Evolutionary conservation across 176 grass and related monocot genomes (phyloP).

Genomic region (Oryza meyeriana): DNA sequence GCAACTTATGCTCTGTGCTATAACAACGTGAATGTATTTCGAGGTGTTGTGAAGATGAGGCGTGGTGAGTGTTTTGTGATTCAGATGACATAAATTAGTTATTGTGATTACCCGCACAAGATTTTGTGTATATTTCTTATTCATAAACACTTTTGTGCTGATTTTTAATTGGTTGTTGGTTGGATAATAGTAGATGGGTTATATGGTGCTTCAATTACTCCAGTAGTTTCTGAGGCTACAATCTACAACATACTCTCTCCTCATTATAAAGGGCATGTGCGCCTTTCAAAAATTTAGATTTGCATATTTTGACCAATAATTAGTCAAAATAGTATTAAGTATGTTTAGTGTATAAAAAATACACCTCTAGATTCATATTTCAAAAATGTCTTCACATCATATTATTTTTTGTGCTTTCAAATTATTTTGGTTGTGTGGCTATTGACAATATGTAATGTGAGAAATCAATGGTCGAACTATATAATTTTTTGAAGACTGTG

Average conservation of each 20-base stretch:
- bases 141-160: not conserved
- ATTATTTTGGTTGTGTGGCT: too few species aligned
- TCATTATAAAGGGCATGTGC: not conserved
- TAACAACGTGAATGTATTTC: slow-evolving; percentile 63
- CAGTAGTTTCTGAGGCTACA: not conserved
- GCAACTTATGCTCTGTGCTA: slow-evolving; percentile 67
- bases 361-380: too few species aligned
- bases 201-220: not conserved
- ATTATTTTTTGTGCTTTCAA: too few species aligned
- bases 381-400: too few species aligned
- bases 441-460: too few species aligned
- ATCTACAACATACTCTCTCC: not conserved
- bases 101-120: not conserved
- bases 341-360: too few species aligned
- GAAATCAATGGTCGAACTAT: too few species aligned
- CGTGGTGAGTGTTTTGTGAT: slow-evolving; percentile 49
- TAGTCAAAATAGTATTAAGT: too few species aligned
- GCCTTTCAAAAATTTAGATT: not conserved
- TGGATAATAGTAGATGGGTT: not conserved
- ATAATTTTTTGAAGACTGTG: too few species aligned
- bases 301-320: too few species aligned
- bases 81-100: not conserved
- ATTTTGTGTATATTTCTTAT: not conserved
- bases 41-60: slow-evolving; percentile 70
- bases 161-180: not conserved